These are phyloP conservation scores for Penicillium verhagenii DNA, from an alignment of 495 filamentous ascomycete species.

Conservation along the genomic window DNA sequence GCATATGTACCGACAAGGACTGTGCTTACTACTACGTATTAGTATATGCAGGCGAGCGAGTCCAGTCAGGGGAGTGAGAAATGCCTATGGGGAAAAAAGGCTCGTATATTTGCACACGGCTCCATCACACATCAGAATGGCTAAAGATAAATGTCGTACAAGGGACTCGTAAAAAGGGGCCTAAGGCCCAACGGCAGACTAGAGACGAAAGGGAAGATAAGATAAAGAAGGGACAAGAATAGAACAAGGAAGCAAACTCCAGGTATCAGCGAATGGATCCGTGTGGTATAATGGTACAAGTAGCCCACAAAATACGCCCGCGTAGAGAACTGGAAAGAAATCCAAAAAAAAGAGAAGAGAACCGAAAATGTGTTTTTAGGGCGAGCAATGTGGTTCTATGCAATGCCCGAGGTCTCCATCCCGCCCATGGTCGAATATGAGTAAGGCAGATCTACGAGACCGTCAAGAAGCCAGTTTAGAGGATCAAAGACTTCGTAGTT, in stretches of 20 bases:
- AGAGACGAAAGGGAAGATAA: not conserved
- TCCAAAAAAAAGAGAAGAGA: slow-evolving; percentile 13
- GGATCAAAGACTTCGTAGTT: slow-evolving; percentile 87
- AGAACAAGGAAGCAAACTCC: slow-evolving; percentile 10
- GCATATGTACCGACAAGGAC: too few relatives aligned
- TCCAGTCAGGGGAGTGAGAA: not conserved
- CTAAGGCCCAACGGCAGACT: not conserved
- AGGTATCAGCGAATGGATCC: slow-evolving; percentile 24
- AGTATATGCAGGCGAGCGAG: not conserved
- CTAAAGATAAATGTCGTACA: not conserved
- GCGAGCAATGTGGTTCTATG: slow-evolving; percentile 13
- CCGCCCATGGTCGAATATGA: slow-evolving; percentile 41
- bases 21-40: too few relatives aligned
- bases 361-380: slow-evolving; percentile 1
- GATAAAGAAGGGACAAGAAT: not conserved
- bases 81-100: not conserved
- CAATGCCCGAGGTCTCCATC: slow-evolving; percentile 41
- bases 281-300: slow-evolving; percentile 35
- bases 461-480: slow-evolving; percentile 87
- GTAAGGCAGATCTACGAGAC: slow-evolving; percentile 77
- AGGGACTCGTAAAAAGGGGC: not conserved
- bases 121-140: not conserved
- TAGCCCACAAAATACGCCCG: slow-evolving; percentile 18
- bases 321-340: not conserved
- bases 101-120: not conserved